Conservation (phyloP, 2,329 filamentous ascomycete genomes). For the Akanthomyces muscarius region DNA sequence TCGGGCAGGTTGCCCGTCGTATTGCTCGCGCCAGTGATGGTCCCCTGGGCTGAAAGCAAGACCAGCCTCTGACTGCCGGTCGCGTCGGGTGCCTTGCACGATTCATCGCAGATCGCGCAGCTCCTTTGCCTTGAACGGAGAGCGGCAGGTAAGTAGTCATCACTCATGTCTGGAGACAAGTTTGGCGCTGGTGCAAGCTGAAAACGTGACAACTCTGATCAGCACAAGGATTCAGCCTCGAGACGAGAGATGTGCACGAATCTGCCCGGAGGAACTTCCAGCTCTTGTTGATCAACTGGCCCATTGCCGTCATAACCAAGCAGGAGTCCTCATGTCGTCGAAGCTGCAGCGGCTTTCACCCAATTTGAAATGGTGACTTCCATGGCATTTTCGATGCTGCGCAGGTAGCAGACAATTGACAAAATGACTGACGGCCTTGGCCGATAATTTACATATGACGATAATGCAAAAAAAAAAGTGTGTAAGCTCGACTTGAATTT, state of each 20-base stretch:
- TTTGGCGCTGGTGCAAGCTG: not conserved
- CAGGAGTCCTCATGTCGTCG: too few species aligned
- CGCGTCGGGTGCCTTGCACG: not conserved
- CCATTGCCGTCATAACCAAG: too few species aligned
- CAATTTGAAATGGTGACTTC: not conserved
- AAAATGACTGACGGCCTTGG: too few species aligned
- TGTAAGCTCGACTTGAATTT: too few species aligned
- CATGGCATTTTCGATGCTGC: not conserved
- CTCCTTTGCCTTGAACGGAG: not conserved
- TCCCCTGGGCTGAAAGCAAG: not conserved
- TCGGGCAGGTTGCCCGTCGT: not conserved
- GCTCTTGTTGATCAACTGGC: not conserved
- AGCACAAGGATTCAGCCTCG: not conserved
- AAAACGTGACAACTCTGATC: not conserved
- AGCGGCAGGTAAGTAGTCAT: not conserved
- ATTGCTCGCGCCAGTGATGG: constrained; percentile 10
- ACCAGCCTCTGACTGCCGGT: not conserved
- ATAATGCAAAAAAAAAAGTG: too few species aligned
- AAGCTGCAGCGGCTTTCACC: too few species aligned
- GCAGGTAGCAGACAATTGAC: too few species aligned
- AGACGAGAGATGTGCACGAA: not conserved
- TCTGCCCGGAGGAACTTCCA: not conserved
- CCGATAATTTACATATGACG: too few species aligned
- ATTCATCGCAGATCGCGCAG: constrained; percentile 3
- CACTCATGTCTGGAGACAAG: too few species aligned